Evolutionary conservation across 2,329 filamentous ascomycete species (phyloP).

Genomic region (Penicillium sp.): DNA sequence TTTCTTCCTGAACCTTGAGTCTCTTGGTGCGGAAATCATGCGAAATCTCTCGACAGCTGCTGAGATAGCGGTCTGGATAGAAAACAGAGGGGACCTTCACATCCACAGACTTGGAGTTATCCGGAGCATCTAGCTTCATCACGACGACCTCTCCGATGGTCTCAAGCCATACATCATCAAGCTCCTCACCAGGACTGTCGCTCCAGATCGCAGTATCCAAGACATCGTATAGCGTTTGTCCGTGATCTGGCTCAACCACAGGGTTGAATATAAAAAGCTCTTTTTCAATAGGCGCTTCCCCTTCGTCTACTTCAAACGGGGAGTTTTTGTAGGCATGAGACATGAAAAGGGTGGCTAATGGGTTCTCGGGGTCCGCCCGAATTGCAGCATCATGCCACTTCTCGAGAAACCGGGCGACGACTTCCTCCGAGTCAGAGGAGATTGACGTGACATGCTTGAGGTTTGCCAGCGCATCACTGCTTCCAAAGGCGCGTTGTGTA

Average conservation of each 20-base stretch:
- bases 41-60: conserved; percentile 49
- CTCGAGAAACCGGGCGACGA: conserved; percentile 48
- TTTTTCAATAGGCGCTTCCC: conserved; percentile 32
- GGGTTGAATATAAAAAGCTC: conserved; percentile 42
- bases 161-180: conserved; percentile 50
- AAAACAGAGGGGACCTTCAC: conserved; percentile 55
- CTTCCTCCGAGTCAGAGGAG: conserved; percentile 35
- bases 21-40: conserved; percentile 46
- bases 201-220: conserved; percentile 53
- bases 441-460: conserved; percentile 37
- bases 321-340: conserved; percentile 45
- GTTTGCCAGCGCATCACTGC: conserved; percentile 50
- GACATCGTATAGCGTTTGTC: conserved; percentile 53
- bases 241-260: conserved; percentile 37
- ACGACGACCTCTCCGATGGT: conserved; percentile 56
- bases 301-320: conserved; percentile 22
- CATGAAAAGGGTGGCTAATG: conserved; percentile 46
- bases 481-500: conserved; percentile 59
- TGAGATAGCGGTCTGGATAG: conserved; percentile 61
- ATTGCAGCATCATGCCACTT: conserved; percentile 50
- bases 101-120: conserved; percentile 38
- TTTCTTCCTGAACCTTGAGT: conserved; percentile 33
- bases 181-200: conserved; percentile 37
- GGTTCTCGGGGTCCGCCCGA: conserved; percentile 41
- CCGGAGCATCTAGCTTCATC: conserved; percentile 43